phyloP scores from a whole-genome alignment of 305 asterid genomes.

The Solanum hybrid region DNA sequence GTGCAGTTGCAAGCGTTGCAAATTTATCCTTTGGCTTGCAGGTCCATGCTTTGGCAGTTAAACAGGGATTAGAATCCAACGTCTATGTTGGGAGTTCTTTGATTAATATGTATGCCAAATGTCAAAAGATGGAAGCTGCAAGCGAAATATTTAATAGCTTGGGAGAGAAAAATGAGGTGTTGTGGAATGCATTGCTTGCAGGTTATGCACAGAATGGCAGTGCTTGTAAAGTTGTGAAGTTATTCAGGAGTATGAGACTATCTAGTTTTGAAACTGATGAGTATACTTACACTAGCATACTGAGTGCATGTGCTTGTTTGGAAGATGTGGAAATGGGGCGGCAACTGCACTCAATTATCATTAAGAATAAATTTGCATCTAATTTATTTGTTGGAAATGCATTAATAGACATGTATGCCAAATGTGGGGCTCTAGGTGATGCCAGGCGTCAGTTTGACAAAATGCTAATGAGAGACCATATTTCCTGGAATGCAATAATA shows the following conservation, averaged over 20 bases:
- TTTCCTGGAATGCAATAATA: slow-evolving; percentile 83
- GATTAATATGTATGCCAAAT: slow-evolving; percentile 77
- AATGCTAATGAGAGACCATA: slow-evolving; percentile 46
- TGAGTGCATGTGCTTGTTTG: slow-evolving; percentile 75
- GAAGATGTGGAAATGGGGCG: slow-evolving; percentile 41
- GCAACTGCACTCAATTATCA: slow-evolving; percentile 52
- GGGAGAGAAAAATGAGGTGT: slow-evolving; percentile 56
- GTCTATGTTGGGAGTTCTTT: slow-evolving; percentile 83
- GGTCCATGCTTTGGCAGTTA: slow-evolving; percentile 67
- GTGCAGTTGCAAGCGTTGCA: slow-evolving; percentile 52
- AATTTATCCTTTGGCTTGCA: slow-evolving; percentile 54
- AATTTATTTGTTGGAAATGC: slow-evolving; percentile 84
- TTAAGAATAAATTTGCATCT: slow-evolving; percentile 45
- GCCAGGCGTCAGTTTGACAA: slow-evolving; percentile 58
- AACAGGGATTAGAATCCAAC: slow-evolving; percentile 58
- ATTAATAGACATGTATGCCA: slow-evolving; percentile 83
- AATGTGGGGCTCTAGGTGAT: slow-evolving; percentile 52
- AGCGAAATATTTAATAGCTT: slow-evolving; percentile 42
- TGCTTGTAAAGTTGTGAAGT: slow-evolving; percentile 48
- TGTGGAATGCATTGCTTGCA: slow-evolving; percentile 79
- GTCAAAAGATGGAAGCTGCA: slow-evolving; percentile 61
- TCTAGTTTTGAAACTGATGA: slow-evolving; percentile 58
- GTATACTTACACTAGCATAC: slow-evolving; percentile 70
- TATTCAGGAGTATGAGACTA: slow-evolving; percentile 39
- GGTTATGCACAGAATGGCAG: slow-evolving; percentile 73